phyloP scores from a whole-genome alignment of 164 flowering plant genomes.

The Aristolochia californica region DNA sequence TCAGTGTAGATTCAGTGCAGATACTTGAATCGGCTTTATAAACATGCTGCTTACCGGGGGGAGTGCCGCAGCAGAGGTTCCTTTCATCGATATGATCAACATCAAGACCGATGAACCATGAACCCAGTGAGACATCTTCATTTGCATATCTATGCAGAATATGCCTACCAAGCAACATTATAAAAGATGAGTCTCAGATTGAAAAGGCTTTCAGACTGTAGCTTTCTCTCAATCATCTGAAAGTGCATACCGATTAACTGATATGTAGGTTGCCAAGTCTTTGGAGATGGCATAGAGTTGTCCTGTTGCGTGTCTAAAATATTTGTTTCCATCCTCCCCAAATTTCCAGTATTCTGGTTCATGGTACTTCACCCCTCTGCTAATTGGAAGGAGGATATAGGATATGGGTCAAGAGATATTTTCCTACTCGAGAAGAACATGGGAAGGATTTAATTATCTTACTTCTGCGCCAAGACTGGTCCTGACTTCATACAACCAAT shows the following conservation, averaged over 20 bases:
- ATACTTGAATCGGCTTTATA: background rate
- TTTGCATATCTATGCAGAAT: slow-evolving; percentile 81
- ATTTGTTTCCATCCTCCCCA: slow-evolving; percentile 94
- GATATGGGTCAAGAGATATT: background rate
- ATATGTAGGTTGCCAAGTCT: slow-evolving; percentile 86
- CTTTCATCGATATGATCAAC: slow-evolving; percentile 82
- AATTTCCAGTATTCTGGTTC: slow-evolving; percentile 99
- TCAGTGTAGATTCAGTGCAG: background rate
- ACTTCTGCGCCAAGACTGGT: slow-evolving; percentile 82
- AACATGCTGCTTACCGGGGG: slow-evolving; percentile 43
- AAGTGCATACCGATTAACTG: slow-evolving; percentile 50
- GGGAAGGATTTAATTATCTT: slow-evolving; percentile 13
- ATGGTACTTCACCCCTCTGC: slow-evolving; percentile 81
- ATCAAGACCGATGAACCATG: slow-evolving; percentile 93
- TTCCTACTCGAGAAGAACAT: background rate
- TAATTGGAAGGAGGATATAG: background rate
- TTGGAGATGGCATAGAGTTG: slow-evolving; percentile 89
- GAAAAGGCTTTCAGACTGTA: background rate
- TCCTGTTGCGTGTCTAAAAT: slow-evolving; percentile 93
- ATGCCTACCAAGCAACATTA: slow-evolving; percentile 29
- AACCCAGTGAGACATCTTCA: slow-evolving; percentile 88
- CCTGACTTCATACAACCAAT: slow-evolving; percentile 99
- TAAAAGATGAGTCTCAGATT: background rate
- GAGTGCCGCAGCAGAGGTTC: slow-evolving; percentile 85
- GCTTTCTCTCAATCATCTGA: background rate